Evolutionary conservation across 2,329 filamentous ascomycete species (phyloP), one percentile per base, ranked within the genome.

Genomic region (Alternaria panax): DNA sequence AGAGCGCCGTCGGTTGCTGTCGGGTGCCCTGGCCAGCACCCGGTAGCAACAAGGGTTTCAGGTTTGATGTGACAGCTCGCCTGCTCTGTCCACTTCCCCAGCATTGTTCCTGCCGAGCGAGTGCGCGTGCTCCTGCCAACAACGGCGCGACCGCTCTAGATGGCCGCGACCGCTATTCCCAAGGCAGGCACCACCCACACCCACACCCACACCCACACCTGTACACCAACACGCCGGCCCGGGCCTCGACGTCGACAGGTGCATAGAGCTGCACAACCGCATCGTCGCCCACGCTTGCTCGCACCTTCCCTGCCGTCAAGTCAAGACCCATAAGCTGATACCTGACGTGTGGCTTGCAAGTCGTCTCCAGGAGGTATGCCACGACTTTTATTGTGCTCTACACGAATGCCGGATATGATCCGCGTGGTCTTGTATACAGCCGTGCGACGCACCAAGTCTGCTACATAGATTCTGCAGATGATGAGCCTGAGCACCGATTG

Each of bases 1-100:
- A 11, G 9, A 11, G 28, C 9, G 28, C 28, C 9, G 14, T 34
- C 30, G 11, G 12, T 14, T 8, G 32, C 16, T n/a, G 32, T 14
- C 14, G 45, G 45, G 34, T 34, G 24, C 52, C 32, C 20, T n/a
- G 38, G 40, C 36, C 22, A 48, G 25, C 20, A 22, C 54, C 22
- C 42, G 54, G 46, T 41, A 9, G 38, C 32, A 51, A 32, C 57
- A 51, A 56, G 32, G 47, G 58, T 60, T 57, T 57, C 58, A 60
- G 53, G 22, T 47, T 52, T n/a, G 46, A 57, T 51, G 22, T 56
- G 47, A 56, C 48, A 43, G 58, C 47, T 42, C 54, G 57, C 42
- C 53, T 48, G 57, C 57, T 20, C 57, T 56, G 43, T 57, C 20
- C 40, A 40, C 51, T 51, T 57, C 20, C 40, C 51, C 51, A 55